Percentiles rank a stretch among this genome's conserved stretches.
These are phyloP conservation scores for Allium fistulosum DNA, from an alignment of 106 monocot genomes.

Conservation along the genomic window DNA sequence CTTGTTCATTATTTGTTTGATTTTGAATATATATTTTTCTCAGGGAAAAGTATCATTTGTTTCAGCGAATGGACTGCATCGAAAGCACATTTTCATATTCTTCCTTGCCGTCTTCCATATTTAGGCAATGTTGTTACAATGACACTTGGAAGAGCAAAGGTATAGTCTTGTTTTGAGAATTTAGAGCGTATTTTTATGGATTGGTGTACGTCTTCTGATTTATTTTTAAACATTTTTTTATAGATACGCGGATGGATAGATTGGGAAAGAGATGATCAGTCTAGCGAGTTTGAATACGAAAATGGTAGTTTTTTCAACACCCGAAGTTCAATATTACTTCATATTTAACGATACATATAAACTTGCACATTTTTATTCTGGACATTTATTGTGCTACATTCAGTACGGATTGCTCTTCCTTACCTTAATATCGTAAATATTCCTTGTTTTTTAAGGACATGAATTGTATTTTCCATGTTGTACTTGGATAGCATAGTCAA, in stretches of 20 bases:
- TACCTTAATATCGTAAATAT: too few relatives aligned
- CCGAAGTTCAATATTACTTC: too few relatives aligned
- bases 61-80: conserved; percentile 49
- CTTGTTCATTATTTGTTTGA: too few relatives aligned
- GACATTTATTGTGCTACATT: too few relatives aligned
- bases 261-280: conserved; percentile 63
- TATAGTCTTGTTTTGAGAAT: not conserved
- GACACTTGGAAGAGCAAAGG: conserved; percentile 74
- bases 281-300: conserved; percentile 38
- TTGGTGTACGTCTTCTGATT: too few relatives aligned
- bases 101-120: conserved; percentile 76
- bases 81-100: conserved; percentile 84
- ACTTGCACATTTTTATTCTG: too few relatives aligned
- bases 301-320: conserved; percentile 29
- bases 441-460: too few relatives aligned
- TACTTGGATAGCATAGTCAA: too few relatives aligned
- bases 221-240: not conserved
- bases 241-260: conserved; percentile 68
- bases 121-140: conserved; percentile 46
- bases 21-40: too few relatives aligned
- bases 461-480: too few relatives aligned
- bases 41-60: conserved; percentile 59
- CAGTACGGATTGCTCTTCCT: too few relatives aligned
- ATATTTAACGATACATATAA: too few relatives aligned
- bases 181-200: not conserved